These are phyloP conservation scores for Danielia oregonensis DNA, from an alignment of 805 yeast species.

Conservation along the genomic window DNA sequence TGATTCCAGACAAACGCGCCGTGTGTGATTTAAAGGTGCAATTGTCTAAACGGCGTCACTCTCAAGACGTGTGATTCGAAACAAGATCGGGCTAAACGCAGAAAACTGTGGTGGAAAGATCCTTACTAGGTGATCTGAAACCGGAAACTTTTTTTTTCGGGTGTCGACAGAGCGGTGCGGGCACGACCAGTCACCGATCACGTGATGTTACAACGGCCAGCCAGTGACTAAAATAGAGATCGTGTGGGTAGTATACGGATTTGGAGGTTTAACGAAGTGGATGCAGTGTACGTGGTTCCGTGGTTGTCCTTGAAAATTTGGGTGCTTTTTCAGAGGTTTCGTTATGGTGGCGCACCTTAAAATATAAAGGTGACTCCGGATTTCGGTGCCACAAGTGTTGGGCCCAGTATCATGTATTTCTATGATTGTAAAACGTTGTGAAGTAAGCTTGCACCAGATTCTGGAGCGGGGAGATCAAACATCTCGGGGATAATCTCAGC, in stretches of 20 bases:
- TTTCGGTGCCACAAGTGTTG: too few relatives aligned
- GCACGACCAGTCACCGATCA: slow-evolving; percentile 7
- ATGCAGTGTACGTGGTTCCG: too few relatives aligned
- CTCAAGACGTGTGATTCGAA: background rate
- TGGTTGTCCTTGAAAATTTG: too few relatives aligned
- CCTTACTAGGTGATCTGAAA: background rate
- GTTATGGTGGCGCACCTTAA: too few relatives aligned
- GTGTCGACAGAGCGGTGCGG: slow-evolving; percentile 10
- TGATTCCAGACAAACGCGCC: too few relatives aligned
- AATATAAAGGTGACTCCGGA: too few relatives aligned
- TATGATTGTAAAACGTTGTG: background rate
- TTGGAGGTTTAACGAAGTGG: too few relatives aligned
- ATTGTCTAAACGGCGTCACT: background rate
- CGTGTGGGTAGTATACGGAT: too few relatives aligned
- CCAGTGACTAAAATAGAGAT: too few relatives aligned
- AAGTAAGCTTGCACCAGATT: background rate
- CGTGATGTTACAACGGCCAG: slow-evolving; percentile 11
- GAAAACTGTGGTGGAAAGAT: background rate
- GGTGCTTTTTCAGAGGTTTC: too few relatives aligned
- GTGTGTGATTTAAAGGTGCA: background rate
- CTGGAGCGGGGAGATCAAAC: slow-evolving; percentile 1
- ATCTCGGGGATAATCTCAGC: slow-evolving; percentile 34
- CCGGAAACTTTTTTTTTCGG: slow-evolving; percentile 6
- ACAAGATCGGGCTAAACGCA: background rate
- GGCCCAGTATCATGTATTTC: too few relatives aligned